Evolutionary conservation across 495 filamentous ascomycete species (phyloP).

Genomic region (Pseudevernia furfuracea): DNA sequence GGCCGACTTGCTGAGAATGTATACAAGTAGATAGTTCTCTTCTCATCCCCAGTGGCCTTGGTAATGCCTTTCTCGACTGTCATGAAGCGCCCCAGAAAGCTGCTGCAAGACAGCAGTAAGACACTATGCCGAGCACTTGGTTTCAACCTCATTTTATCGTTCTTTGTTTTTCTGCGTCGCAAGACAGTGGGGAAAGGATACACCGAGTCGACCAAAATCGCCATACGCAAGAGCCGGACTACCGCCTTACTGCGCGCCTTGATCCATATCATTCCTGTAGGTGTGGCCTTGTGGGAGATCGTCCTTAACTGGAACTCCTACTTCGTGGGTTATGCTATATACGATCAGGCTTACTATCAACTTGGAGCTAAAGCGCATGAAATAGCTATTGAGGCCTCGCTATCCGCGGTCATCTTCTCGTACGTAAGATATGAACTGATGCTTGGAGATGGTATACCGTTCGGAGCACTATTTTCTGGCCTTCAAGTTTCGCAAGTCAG

Average conservation of each 20-base stretch:
- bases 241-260: slow-evolving; percentile 15
- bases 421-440: slow-evolving; percentile 19
- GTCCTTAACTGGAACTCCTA: slow-evolving; percentile 23
- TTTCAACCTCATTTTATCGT: slow-evolving; percentile 10
- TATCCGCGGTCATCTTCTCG: slow-evolving; percentile 25
- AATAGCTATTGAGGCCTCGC: slow-evolving; percentile 26
- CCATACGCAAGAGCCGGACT: slow-evolving; percentile 12
- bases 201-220: slow-evolving; percentile 16
- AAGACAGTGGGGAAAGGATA: slow-evolving; percentile 9
- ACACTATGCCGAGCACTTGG: slow-evolving; percentile 15
- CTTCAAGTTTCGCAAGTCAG: slow-evolving; percentile 22
- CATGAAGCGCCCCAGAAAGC: not conserved
- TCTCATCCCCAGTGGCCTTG: not conserved
- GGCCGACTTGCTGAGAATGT: not conserved
- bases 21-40: not conserved
- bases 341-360: slow-evolving; percentile 25
- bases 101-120: not conserved
- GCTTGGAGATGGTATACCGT: slow-evolving; percentile 19
- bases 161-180: slow-evolving; percentile 12
- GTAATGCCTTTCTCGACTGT: not conserved
- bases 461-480: slow-evolving; percentile 25
- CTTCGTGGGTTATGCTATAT: slow-evolving; percentile 16
- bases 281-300: slow-evolving; percentile 21
- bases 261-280: slow-evolving; percentile 17
- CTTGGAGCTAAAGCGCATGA: slow-evolving; percentile 28